Conservation (phyloP, 2,329 filamentous ascomycete genomes). For the Neonectria coccinea region DNA sequence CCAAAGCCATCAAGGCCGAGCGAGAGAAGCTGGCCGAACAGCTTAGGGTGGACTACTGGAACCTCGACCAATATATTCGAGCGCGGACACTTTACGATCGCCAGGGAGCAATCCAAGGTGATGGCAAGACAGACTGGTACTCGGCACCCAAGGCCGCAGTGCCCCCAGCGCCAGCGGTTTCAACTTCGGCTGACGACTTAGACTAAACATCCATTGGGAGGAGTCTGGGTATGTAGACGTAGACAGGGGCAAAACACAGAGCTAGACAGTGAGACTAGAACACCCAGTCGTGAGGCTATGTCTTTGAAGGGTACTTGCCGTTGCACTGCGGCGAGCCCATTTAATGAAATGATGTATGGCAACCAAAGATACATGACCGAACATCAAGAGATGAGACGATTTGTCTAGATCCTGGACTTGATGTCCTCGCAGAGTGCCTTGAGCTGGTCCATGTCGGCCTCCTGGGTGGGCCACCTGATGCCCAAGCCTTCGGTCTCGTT, state of each 20-base stretch:
- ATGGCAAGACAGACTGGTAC: slow-evolving; percentile 80
- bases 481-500: slow-evolving; percentile 83
- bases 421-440: slow-evolving; percentile 85
- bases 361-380: slow-evolving; percentile 16
- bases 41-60: slow-evolving; percentile 85
- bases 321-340: slow-evolving; percentile 3
- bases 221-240: slow-evolving; percentile 20
- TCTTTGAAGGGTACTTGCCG: slow-evolving; percentile 17
- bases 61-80: slow-evolving; percentile 86
- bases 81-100: slow-evolving; percentile 89
- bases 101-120: slow-evolving; percentile 74
- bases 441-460: slow-evolving; percentile 83
- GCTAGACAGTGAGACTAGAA: slow-evolving; percentile 36
- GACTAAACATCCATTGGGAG: slow-evolving; percentile 50
- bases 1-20: slow-evolving; percentile 63
- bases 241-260: slow-evolving; percentile 16
- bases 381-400: slow-evolving; percentile 6
- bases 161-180: slow-evolving; percentile 37
- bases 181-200: slow-evolving; percentile 59
- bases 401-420: slow-evolving; percentile 83
- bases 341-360: slow-evolving; percentile 8
- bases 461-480: slow-evolving; percentile 82
- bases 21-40: slow-evolving; percentile 71
- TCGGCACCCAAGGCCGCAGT: slow-evolving; percentile 45
- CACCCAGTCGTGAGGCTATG: slow-evolving; percentile 25